Conservation (phyloP, 2,329 filamentous ascomycete genomes). For the Botrytis paeoniae region DNA sequence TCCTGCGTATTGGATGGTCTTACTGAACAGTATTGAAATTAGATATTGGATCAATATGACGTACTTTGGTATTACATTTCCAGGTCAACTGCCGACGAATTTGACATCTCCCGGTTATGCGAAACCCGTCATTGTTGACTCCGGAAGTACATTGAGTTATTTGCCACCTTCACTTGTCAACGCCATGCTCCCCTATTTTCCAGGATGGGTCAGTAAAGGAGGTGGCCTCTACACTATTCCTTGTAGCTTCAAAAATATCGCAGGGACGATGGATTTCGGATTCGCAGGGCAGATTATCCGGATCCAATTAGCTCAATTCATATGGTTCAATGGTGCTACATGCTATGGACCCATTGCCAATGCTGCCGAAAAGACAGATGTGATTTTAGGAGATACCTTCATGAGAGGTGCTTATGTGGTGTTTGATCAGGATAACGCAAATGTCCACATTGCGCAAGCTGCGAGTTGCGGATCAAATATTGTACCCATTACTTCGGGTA, state of each 20-base stretch:
- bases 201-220: constrained; percentile 20
- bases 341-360: constrained; percentile 17
- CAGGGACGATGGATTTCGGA: constrained; percentile 25
- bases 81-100: not conserved
- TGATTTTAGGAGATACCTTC: constrained; percentile 22
- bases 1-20: not conserved
- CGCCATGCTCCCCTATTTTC: constrained; percentile 23
- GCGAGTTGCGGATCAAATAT: constrained; percentile 26
- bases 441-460: constrained; percentile 24
- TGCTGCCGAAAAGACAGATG: constrained; percentile 15
- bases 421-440: constrained; percentile 28
- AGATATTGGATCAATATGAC: constrained; percentile 31
- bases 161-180: constrained; percentile 22
- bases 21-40: not conserved
- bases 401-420: constrained; percentile 27
- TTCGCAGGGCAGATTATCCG: constrained; percentile 24
- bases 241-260: constrained; percentile 12
- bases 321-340: constrained; percentile 22
- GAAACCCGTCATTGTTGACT: constrained; percentile 25
- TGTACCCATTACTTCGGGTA: constrained; percentile 22
- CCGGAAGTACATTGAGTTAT: constrained; percentile 23
- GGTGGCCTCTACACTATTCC: constrained; percentile 23
- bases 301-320: constrained; percentile 25
- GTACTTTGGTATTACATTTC: constrained; percentile 26
- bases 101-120: not conserved